Evolutionary conservation across 1,284 basidiomycete species (phyloP).

Genomic region (Coriolopsis trogii): DNA sequence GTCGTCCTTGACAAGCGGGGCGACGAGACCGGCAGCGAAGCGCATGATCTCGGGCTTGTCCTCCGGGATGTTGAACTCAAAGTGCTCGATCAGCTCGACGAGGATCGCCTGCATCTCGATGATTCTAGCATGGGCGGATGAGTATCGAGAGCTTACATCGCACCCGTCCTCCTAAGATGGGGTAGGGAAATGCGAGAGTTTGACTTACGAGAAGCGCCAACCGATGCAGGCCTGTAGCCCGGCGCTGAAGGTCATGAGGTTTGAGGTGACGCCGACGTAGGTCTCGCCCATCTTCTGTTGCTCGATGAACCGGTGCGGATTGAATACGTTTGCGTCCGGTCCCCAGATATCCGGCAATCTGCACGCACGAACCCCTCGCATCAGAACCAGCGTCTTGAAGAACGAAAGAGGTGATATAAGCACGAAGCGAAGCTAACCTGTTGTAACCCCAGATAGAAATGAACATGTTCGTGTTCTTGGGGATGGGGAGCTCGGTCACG

Average conservation of each 20-base stretch:
- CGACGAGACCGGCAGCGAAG: constrained; percentile 46
- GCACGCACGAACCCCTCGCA: no score
- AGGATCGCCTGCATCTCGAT: constrained; percentile 55
- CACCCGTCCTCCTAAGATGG: constrained; percentile 4
- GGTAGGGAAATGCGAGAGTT: not conserved
- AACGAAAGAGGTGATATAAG: not conserved
- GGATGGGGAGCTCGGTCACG: constrained; percentile 38
- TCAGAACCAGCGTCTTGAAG: not conserved
- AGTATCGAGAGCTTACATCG: not conserved
- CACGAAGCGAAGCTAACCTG: constrained; percentile 28
- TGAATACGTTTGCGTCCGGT: constrained; percentile 52
- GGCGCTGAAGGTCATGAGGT: constrained; percentile 40
- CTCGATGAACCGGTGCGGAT: constrained; percentile 56
- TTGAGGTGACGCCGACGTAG: constrained; percentile 52
- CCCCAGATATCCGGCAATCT: constrained; percentile 50
- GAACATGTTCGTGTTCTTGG: constrained; percentile 37
- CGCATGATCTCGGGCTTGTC: constrained; percentile 39
- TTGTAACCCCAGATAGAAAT: constrained; percentile 41
- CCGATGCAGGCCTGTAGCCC: constrained; percentile 29
- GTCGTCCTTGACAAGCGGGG: constrained; percentile 50
- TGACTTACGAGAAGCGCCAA: constrained; percentile 53
- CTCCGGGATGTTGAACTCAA: constrained; percentile 46
- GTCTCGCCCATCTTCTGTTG: constrained; percentile 43
- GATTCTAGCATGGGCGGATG: constrained; percentile 30
- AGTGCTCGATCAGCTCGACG: constrained; percentile 48